These are phyloP conservation scores for Sarcomyxa edulis DNA, from an alignment of 768 basidiomycete genomes.

Conservation along the genomic window DNA sequence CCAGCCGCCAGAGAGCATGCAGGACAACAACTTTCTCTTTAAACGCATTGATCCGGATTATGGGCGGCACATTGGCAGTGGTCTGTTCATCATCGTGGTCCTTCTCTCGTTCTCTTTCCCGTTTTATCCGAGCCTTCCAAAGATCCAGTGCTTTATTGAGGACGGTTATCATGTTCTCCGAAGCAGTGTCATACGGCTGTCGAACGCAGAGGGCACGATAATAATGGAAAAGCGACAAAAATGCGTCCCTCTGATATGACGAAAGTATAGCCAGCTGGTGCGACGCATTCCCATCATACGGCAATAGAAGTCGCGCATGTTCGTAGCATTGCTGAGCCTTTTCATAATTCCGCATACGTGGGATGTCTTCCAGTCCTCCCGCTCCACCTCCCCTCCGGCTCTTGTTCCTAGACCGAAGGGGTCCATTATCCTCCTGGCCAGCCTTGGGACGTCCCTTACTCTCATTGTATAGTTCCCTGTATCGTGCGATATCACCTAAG, in stretches of 20 bases:
- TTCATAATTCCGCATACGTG: slow-evolving; percentile 63
- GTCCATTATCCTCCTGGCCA: slow-evolving; percentile 58
- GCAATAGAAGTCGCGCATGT: slow-evolving; percentile 76
- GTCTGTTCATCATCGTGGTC: slow-evolving; percentile 15
- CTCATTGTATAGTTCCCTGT: slow-evolving; percentile 87
- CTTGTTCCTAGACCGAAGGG: slow-evolving; percentile 32
- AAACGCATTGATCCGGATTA: slow-evolving; percentile 55
- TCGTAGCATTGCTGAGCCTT: slow-evolving; percentile 80
- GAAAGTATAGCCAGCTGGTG: slow-evolving; percentile 95
- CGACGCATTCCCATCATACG: slow-evolving; percentile 89
- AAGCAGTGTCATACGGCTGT: slow-evolving; percentile 81
- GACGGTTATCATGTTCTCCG: slow-evolving; percentile 76
- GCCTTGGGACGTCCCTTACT: slow-evolving; percentile 57
- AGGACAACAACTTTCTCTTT: slow-evolving; percentile 72
- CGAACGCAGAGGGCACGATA: slow-evolving; percentile 87
- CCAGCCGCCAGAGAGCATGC: slow-evolving; percentile 68
- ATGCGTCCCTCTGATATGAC: slow-evolving; percentile 79
- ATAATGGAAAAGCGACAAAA: slow-evolving; percentile 77
- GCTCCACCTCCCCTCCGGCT: slow-evolving; percentile 43
- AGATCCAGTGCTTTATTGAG: slow-evolving; percentile 62
- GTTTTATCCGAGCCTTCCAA: slow-evolving; percentile 41
- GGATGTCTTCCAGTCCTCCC: slow-evolving; percentile 37
- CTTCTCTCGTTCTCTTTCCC: slow-evolving; percentile 27
- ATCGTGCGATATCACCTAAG: slow-evolving; percentile 91
- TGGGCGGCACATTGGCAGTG: slow-evolving; percentile 34